Conservation (phyloP, 1,139 yeast species). For the Pichia sp. region DNA sequence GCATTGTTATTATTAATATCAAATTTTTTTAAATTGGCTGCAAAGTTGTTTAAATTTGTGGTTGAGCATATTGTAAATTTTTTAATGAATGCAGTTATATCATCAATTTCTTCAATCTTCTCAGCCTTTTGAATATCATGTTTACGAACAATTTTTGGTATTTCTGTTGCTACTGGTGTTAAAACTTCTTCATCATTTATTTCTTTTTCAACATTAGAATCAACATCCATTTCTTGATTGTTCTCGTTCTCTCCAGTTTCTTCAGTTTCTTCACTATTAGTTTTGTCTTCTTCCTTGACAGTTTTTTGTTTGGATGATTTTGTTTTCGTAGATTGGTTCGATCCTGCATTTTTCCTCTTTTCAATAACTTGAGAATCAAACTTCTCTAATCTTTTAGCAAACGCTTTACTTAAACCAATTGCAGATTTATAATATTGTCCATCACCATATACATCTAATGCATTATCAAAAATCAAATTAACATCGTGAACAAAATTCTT, state of each 20-base stretch:
- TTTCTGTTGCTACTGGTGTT: not conserved
- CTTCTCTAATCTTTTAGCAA: slow-evolving; percentile 25
- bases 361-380: slow-evolving; percentile 21
- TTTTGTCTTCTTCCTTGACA: slow-evolving; percentile 2
- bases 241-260: slow-evolving; percentile 10
- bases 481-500: slow-evolving; percentile 44
- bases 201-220: slow-evolving; percentile 9
- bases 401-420: slow-evolving; percentile 32
- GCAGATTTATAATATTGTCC: slow-evolving; percentile 53
- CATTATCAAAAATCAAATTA: slow-evolving; percentile 48
- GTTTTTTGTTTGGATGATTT: slow-evolving; percentile 18
- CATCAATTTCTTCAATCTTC: slow-evolving; percentile 18
- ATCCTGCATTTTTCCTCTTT: slow-evolving; percentile 5
- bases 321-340: not conserved
- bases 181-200: not conserved
- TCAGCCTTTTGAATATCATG: slow-evolving; percentile 21
- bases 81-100: slow-evolving; percentile 21
- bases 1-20: not conserved
- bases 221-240: not conserved
- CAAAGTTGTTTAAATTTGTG: slow-evolving; percentile 4
- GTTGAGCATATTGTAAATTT: slow-evolving; percentile 13
- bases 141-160: slow-evolving; percentile 17
- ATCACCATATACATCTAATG: slow-evolving; percentile 51
- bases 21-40: slow-evolving; percentile 3
- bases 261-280: not conserved